Base-by-base conservation (phyloP, 192 early-diverging fungal species). In the Gonapodya sp. region DNA sequence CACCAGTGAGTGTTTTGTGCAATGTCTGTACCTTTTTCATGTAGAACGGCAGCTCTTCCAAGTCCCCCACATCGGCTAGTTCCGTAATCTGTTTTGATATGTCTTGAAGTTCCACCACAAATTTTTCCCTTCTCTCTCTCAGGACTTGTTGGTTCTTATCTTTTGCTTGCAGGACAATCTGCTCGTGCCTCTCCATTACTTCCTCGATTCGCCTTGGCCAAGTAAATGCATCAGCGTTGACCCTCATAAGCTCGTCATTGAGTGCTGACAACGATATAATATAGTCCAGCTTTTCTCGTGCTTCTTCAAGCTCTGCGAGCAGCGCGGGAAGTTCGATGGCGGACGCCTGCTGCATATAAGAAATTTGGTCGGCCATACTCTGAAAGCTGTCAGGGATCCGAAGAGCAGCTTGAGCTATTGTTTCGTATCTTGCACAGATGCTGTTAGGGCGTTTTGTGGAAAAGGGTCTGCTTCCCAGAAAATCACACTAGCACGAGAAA, bases 31-130 rank as follows among this genome's bases (percentile, higher is more conserved):
- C 90, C 78, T 91, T 91, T 83, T 91, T 91, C 36, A 91, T 89
- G 80, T 91, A 91, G 82, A 91, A 91, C 2, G 89, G 89, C 89
- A 91, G 88, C 80, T 91, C 90, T 79, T 91, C 90, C 64, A 91
- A 82, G 75, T 91, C 90, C 2, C 89, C 89, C 31, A 91, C 90
- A 32, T 91, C 90, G 81, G 82, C 84, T 1, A 92, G 82, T 80
- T 92, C 91, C 16, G 89, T 89, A 30, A 92, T 88, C 81, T 92
- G 91, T 34, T 83, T 80, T 31, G 83, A 78, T 37, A 92, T 83
- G 36, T 92, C 90, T 1, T 90, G 87, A 34, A 92, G 83, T 82
- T 92, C 91, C 14, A 46, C 37, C 64, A 88, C 88, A 79, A 92
- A 92, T 79, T 87, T 87, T 0, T 75, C 78, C 36, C 91, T 83